Conservation (phyloP, 257 asterid genomes). For the Rubia yunnanensis region DNA sequence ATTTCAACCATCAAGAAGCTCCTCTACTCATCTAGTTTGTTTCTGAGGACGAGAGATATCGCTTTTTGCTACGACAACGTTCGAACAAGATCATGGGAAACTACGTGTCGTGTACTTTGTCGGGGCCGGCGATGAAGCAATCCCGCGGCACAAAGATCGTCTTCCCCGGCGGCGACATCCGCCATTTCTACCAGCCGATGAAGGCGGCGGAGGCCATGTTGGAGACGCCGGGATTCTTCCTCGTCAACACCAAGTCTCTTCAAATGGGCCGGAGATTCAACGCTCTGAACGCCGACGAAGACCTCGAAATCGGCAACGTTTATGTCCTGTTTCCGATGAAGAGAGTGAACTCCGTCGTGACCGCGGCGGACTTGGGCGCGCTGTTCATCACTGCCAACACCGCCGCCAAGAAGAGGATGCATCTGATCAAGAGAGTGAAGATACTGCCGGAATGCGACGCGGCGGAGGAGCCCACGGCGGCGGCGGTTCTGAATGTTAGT, state of each 20-base stretch:
- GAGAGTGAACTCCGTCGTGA: slow-evolving; percentile 46
- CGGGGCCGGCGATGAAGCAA: slow-evolving; percentile 29
- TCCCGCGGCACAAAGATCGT: slow-evolving; percentile 39
- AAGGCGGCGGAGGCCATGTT: slow-evolving; percentile 67
- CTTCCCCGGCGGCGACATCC: slow-evolving; percentile 43
- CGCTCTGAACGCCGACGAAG: slow-evolving; percentile 78
- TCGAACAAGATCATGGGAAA: slow-evolving; percentile 34
- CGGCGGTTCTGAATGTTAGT: not conserved
- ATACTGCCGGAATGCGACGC: slow-evolving; percentile 47
- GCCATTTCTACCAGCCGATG: slow-evolving; percentile 27
- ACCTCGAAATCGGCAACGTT: slow-evolving; percentile 53
- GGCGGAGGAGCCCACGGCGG: not conserved
- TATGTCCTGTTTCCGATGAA: slow-evolving; percentile 71
- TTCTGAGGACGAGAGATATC: too few relatives aligned
- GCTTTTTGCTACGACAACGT: not conserved
- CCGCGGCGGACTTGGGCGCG: slow-evolving; percentile 63
- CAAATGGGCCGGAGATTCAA: slow-evolving; percentile 59
- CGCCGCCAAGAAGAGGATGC: slow-evolving; percentile 36
- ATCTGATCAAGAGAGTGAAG: slow-evolving; percentile 29
- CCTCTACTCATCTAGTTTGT: too few relatives aligned
- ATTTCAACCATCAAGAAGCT: not conserved
- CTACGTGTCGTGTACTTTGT: slow-evolving; percentile 40
- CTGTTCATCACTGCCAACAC: slow-evolving; percentile 57
- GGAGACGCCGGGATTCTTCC: slow-evolving; percentile 48
- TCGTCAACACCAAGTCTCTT: slow-evolving; percentile 48